Evolutionary conservation across 2,329 filamentous ascomycete species (phyloP).

Genomic region (Trichoderma guizhouense): DNA sequence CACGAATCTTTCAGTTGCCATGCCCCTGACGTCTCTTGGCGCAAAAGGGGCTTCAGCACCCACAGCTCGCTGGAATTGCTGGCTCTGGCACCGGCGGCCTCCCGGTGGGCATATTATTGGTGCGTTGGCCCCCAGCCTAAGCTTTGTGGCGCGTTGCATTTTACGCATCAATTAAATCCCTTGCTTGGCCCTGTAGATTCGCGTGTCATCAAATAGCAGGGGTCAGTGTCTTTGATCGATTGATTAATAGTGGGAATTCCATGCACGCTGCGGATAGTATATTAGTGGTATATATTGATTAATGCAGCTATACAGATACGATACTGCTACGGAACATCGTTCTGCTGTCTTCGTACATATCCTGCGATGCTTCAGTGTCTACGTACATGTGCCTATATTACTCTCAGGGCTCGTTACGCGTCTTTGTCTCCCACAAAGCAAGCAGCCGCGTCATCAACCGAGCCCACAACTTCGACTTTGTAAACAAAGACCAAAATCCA

Average conservation of each 20-base stretch:
- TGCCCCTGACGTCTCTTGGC: slow-evolving; percentile 2
- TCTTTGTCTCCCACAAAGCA: not conserved
- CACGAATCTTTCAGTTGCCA: not conserved
- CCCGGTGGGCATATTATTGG: slow-evolving; percentile 10
- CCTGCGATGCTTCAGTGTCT: not conserved
- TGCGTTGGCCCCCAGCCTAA: not conserved
- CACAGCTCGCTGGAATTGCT: not conserved
- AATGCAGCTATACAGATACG: not conserved
- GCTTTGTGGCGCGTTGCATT: slow-evolving; percentile 16
- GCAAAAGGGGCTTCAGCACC: slow-evolving; percentile 11
- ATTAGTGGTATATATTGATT: not conserved
- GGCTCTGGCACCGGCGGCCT: slow-evolving; percentile 10
- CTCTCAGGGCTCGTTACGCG: not conserved
- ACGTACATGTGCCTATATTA: too few relatives aligned
- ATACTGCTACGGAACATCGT: not conserved
- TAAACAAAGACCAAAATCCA: not conserved
- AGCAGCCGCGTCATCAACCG: not conserved
- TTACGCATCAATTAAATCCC: not conserved
- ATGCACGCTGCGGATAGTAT: not conserved
- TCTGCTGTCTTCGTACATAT: not conserved
- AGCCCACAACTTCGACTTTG: not conserved
- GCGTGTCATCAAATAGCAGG: not conserved
- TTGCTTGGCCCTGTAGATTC: not conserved
- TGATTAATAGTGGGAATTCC: not conserved
- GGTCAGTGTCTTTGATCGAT: not conserved